phyloP scores from a whole-genome alignment of 352 stramenopile genomes.

The Phytophthora syringae region DNA sequence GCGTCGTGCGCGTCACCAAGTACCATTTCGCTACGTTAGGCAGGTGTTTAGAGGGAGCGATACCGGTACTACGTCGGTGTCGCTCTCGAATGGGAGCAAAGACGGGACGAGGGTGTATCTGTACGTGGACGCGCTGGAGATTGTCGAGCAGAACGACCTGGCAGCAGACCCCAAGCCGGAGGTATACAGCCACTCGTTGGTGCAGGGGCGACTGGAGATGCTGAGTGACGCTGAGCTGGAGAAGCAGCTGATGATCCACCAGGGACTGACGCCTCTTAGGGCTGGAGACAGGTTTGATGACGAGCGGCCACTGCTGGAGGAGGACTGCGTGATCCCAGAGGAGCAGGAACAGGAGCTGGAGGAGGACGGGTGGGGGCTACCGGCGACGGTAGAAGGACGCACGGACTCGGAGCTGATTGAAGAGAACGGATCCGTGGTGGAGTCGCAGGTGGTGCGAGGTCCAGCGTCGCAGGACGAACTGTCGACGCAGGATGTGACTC shows the following conservation, averaged over 20 bases:
- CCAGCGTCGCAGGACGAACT: slow-evolving; percentile 6
- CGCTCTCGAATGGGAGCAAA: slow-evolving; percentile 9
- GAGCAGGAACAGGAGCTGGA: slow-evolving; percentile 65
- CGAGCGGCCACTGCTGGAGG: slow-evolving; percentile 53
- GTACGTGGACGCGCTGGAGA: slow-evolving; percentile 50
- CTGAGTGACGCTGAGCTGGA: slow-evolving; percentile 42
- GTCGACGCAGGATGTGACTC: slow-evolving; percentile 11
- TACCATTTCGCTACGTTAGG: slow-evolving; percentile 65
- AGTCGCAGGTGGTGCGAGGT: slow-evolving; percentile 28
- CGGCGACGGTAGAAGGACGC: slow-evolving; percentile 1
- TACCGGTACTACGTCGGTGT: slow-evolving; percentile 29
- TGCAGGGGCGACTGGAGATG: slow-evolving; percentile 37
- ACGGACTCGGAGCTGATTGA: slow-evolving; percentile 79
- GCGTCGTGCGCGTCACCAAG: slow-evolving; percentile 58
- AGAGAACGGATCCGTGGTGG: slow-evolving; percentile 55
- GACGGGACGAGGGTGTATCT: slow-evolving; percentile 39
- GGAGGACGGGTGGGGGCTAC: slow-evolving; percentile 53
- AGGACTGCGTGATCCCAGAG: slow-evolving; percentile 66
- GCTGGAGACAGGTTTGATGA: slow-evolving; percentile 40
- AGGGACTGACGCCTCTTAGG: slow-evolving; percentile 36
- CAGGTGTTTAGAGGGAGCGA: slow-evolving; percentile 39
- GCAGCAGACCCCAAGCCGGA: slow-evolving; percentile 44
- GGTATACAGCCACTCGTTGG: slow-evolving; percentile 34
- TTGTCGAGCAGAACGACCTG: slow-evolving; percentile 62
- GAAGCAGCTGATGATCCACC: slow-evolving; percentile 51